Conservation (phyloP, 805 yeast species). For the Suhomyces sp. region DNA sequence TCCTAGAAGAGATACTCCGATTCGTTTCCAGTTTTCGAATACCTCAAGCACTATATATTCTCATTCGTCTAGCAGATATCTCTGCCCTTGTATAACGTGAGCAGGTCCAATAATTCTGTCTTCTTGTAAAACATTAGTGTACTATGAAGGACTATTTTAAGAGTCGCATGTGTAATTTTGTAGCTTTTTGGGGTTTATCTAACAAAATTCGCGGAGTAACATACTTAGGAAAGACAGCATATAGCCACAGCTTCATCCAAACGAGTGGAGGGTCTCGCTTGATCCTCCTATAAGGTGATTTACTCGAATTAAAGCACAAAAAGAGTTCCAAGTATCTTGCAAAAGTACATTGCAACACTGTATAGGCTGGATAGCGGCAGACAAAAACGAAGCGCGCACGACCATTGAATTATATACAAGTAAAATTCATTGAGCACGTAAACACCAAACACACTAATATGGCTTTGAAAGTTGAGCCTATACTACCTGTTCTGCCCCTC, state of each 20-base stretch:
- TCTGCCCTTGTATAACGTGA: background rate
- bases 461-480: background rate
- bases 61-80: background rate
- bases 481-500: conserved; percentile 1
- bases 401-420: background rate
- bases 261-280: background rate
- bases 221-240: background rate
- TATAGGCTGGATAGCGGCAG: background rate
- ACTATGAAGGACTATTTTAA: too few relatives aligned
- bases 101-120: background rate
- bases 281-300: background rate
- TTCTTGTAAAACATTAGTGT: background rate
- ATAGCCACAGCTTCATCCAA: background rate
- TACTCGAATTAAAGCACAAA: background rate
- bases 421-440: background rate
- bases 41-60: background rate
- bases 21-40: background rate
- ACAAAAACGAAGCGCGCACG: background rate
- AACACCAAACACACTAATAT: background rate
- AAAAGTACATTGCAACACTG: background rate
- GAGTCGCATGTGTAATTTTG: background rate
- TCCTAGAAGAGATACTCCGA: background rate
- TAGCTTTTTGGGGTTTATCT: background rate
- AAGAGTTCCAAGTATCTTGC: background rate
- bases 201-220: background rate